These are phyloP conservation scores for Pseudonitzschia delicatissima DNA, from an alignment of 108 stramenopile genomes.

Conservation along the genomic window DNA sequence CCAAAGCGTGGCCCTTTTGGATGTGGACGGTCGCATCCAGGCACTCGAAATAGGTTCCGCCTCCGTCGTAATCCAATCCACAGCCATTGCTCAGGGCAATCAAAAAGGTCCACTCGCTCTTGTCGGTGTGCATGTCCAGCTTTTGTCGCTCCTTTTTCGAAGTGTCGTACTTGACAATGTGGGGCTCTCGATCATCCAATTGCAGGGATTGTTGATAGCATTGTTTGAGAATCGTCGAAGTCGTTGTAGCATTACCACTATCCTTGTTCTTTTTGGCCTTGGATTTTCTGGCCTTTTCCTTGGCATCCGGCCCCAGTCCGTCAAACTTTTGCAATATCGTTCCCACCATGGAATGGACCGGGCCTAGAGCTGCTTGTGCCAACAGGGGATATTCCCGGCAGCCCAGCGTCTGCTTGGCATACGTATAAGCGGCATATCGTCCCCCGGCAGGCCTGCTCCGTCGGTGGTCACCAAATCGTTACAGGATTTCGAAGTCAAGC, in stretches of 20 bases:
- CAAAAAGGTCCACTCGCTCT: slow-evolving; percentile 73
- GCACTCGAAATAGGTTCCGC: slow-evolving; percentile 74
- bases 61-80: slow-evolving; percentile 69
- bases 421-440: slow-evolving; percentile 68
- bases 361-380: slow-evolving; percentile 34
- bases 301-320: neutral
- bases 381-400: slow-evolving; percentile 65
- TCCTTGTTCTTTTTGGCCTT: neutral
- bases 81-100: slow-evolving; percentile 68
- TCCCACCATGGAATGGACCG: slow-evolving; percentile 38
- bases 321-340: neutral
- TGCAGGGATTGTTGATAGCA: slow-evolving; percentile 19
- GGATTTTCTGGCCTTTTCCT: neutral
- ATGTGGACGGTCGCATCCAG: slow-evolving; percentile 62
- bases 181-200: slow-evolving; percentile 75
- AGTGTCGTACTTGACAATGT: slow-evolving; percentile 76
- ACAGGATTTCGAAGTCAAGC: slow-evolving; percentile 45
- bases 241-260: neutral
- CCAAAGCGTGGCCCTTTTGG: slow-evolving; percentile 58
- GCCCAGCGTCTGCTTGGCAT: slow-evolving; percentile 81
- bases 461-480: slow-evolving; percentile 47
- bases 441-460: slow-evolving; percentile 62
- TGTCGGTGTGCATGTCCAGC: slow-evolving; percentile 80
- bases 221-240: neutral
- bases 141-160: slow-evolving; percentile 70